Evolutionary conservation across 768 basidiomycete species (phyloP), one percentile per base, ranked within the genome.

Genomic region (Auriculariales sp.): DNA sequence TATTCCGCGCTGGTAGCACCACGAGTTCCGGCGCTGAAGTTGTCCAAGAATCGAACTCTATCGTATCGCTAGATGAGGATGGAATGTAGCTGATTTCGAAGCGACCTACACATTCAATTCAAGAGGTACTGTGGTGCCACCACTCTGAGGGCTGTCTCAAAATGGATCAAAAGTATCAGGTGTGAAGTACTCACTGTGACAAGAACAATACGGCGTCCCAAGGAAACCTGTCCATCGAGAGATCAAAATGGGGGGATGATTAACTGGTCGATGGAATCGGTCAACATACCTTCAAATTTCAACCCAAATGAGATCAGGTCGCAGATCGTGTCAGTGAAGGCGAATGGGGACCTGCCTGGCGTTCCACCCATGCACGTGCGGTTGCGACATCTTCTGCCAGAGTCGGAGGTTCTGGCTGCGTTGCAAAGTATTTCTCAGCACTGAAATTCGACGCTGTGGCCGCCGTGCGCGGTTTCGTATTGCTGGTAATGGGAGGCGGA

Each of bases 1-100:
- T 98, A 95, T 66, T 99, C 95, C 2, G 95, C 94, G 17, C 95
- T 98, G 0, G 94, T 92, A 28, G 95, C 89, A 35, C 95, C 95
- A 59, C 95, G 76, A 17, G 95, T 99, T 48, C 94, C 91, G 52
- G 95, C 94, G 65, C 92, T 95, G 66, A 98, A 98, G 70, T 99
- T 98, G 63, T 98, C 94, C 27, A 99, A 73, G 64, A 97, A 99
- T 47, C 95, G 88, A 44, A 99, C 95, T 57, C 94, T 99, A 52
- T 52, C 47, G 35, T 36, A 44, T 50, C 46, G 9, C 47, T 46
- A n/a, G 39, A 29, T 35, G 30, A 29, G 46, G 49, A 42, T 31
- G 46, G 35, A 30, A 47, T 24, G 33, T 32, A 44, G 47, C 17
- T 27, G 49, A 28, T n/a, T 25, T 19, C n/a, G n/a, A n/a, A 3